Percentiles rank a stretch among this genome's conserved stretches.
Conservation (phyloP, 306 rosid genomes). For the Comarum palustre region DNA sequence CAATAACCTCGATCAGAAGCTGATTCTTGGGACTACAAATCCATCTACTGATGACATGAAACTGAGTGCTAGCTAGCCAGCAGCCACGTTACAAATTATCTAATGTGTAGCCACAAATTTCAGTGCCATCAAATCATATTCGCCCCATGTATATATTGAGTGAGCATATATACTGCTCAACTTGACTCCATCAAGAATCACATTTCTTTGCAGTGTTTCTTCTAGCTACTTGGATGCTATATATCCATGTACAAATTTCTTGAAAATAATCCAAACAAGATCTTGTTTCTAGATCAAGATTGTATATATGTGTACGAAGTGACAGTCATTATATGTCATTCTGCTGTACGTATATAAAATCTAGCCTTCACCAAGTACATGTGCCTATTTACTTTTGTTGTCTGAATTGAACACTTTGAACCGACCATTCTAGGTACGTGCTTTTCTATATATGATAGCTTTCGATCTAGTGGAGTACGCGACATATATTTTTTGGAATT, state of each 20-base stretch:
- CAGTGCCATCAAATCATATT: no score
- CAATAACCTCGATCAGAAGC: no score
- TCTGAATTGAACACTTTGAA: neutral
- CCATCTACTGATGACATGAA: no score
- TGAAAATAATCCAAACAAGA: neutral
- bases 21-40: no score
- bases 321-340: neutral
- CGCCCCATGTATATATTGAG: no score
- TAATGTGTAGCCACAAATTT: no score
- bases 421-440: neutral
- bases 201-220: neutral
- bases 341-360: neutral
- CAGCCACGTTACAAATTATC: no score
- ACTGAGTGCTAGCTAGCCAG: no score
- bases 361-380: neutral
- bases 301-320: neutral
- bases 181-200: neutral
- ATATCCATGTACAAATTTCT: neutral
- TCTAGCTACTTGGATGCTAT: neutral
- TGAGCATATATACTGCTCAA: neutral
- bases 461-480: neutral
- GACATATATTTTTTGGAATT: neutral
- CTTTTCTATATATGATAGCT: neutral
- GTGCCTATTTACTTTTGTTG: neutral
- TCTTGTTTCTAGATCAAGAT: neutral